phyloP scores from a whole-genome alignment of 2,329 filamentous ascomycete species.

The Chaetomium sp. region DNA sequence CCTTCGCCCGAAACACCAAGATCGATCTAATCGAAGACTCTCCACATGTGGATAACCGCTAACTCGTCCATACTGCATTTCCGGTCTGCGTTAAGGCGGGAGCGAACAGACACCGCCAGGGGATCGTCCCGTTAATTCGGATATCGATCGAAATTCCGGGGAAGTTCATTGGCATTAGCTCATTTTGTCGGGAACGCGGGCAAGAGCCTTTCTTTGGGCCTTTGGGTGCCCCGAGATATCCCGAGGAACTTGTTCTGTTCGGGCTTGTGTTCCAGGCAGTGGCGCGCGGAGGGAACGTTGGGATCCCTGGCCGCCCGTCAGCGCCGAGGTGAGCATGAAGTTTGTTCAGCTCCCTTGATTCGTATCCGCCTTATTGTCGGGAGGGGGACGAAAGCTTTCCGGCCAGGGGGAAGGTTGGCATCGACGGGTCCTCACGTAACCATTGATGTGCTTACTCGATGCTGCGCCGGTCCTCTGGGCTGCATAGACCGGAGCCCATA shows the following conservation, averaged over 20 bases:
- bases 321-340: background rate
- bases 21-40: background rate
- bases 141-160: background rate
- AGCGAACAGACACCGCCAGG: background rate
- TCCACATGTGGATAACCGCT: constrained; percentile 1
- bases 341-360: background rate
- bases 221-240: background rate
- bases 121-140: background rate
- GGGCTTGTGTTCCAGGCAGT: background rate
- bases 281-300: background rate
- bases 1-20: background rate
- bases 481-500: background rate
- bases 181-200: background rate
- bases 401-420: background rate
- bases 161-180: background rate
- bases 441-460: background rate
- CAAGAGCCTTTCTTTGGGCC: background rate
- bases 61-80: background rate
- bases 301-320: background rate
- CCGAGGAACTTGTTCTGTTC: background rate
- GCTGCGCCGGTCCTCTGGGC: background rate
- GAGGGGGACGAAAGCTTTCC: background rate
- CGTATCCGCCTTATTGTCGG: background rate
- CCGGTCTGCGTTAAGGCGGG: background rate
- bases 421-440: background rate